phyloP scores from a whole-genome alignment of 1,284 basidiomycete genomes.

The Phellopilus nigrolimitatus region DNA sequence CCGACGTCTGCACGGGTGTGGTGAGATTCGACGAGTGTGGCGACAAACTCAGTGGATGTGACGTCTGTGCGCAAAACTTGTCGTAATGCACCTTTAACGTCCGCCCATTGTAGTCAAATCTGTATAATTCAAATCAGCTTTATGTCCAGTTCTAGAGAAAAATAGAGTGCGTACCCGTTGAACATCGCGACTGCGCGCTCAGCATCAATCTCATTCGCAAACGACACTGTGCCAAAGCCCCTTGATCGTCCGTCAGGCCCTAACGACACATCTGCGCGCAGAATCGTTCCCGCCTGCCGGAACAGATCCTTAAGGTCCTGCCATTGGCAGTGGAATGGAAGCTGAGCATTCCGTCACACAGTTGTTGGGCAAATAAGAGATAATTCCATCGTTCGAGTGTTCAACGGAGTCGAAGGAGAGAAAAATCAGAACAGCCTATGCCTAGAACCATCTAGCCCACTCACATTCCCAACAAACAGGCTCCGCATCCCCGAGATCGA shows the following conservation, averaged over 20 bases:
- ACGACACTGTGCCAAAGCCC: conserved; percentile 86
- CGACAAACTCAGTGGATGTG: not conserved
- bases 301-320: conserved; percentile 95
- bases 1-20: conserved; percentile 15
- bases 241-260: conserved; percentile 82
- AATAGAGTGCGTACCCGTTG: conserved; percentile 60
- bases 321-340: conserved; percentile 98
- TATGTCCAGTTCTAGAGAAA: no score
- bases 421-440: no score
- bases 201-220: conserved; percentile 81
- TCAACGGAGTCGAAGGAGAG: no score
- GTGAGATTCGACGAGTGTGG: conserved; percentile 5
- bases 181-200: conserved; percentile 82
- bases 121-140: no score
- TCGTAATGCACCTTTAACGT: conserved; percentile 84
- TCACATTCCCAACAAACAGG: conserved; percentile 68
- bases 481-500: conserved; percentile 39
- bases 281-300: conserved; percentile 80
- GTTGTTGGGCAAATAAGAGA: no score
- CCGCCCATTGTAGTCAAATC: conserved; percentile 84
- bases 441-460: conserved; percentile 25
- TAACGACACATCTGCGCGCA: conserved; percentile 85
- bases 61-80: conserved; percentile 48
- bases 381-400: no score
- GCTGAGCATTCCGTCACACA: no score